Base-by-base conservation (phyloP, 768 basidiomycete species). In the Pleurotus giganteus region DNA sequence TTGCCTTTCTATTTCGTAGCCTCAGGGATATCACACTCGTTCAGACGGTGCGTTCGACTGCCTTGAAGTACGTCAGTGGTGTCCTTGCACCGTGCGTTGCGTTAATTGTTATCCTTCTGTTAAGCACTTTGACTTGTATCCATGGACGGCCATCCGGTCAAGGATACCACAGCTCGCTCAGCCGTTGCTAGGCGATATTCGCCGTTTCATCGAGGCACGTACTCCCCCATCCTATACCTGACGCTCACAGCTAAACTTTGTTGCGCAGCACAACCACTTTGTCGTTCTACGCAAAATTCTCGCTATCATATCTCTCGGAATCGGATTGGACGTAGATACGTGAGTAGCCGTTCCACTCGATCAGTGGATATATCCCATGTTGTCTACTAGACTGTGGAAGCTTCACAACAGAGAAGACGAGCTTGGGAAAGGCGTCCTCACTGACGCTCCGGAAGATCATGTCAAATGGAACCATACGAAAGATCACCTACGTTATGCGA, bases 391-490 rank as follows among this genome's bases (percentile, higher is more conserved):
- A 12, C 50, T 59, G 27, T 59, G 58, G 58, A 53, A 59, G 41
- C 27, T 59, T 47, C 56, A 59, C 39, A 56, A 59, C 32, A 56
- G 58, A 43, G 56, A 49, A 23, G 54, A 41, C 27, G 41, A 43
- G 26, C 23, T 34, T 45, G 41, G 53, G 12, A 28, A 53, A n/a
- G 56, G 47, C 11, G 47, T 46, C 13, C 44, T 59, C 12, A 52
- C 29, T 23, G 19, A 34, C 44, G 58, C 41, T 2, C 41, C 51
- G 41, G 15, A 37, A 21, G 58, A 57, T 37, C 49, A 57, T 41
- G 47, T 59, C 45, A 41, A 49, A 46, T 59, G 58, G 58, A 57
- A 44, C 36, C 58, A 57, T 32, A 59, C 37, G 34, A 59, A 59
- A 41, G 58, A 57, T 37, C 58, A 57, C 34, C 41, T 59, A 44